A percentile compares a stretch with the other conserved stretches of the same genome.
Conservation (phyloP, 495 filamentous ascomycete species). For the Staphylotrichum tortipilum region DNA sequence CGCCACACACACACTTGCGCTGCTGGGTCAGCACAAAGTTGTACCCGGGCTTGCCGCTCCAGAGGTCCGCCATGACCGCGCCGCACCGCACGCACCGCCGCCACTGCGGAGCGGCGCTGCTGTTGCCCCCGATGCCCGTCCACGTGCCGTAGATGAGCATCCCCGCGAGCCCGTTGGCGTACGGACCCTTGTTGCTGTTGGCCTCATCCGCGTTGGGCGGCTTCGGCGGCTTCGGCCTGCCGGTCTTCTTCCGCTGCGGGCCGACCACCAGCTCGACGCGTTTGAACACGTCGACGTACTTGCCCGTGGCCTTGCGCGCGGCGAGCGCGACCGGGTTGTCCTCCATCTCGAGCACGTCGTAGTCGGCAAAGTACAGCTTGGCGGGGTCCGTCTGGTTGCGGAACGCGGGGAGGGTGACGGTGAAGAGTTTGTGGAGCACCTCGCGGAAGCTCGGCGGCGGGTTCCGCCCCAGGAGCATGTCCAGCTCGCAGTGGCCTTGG, state of each 20-base stretch:
- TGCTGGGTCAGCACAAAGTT: slow-evolving; percentile 47
- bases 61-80: slow-evolving; percentile 55
- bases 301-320: slow-evolving; percentile 13
- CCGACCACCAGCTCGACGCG: slow-evolving; percentile 18
- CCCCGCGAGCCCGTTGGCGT: background rate
- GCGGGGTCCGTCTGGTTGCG: slow-evolving; percentile 33
- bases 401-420: slow-evolving; percentile 32
- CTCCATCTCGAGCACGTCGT: slow-evolving; percentile 39
- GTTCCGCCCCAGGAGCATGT: slow-evolving; percentile 38
- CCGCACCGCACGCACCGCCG: slow-evolving; percentile 54
- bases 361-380: slow-evolving; percentile 44
- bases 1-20: slow-evolving; percentile 44
- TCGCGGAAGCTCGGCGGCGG: slow-evolving; percentile 40
- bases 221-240: background rate
- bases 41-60: slow-evolving; percentile 30
- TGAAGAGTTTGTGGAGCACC: slow-evolving; percentile 41
- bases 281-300: slow-evolving; percentile 38
- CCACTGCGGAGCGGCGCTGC: slow-evolving; percentile 33
- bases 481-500: slow-evolving; percentile 35
- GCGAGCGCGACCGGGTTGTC: slow-evolving; percentile 28
- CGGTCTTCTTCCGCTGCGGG: background rate
- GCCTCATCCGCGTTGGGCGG: background rate
- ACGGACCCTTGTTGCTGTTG: background rate
- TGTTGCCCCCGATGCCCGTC: background rate
- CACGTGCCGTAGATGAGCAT: background rate